Evolutionary conservation across 2,329 filamentous ascomycete species (phyloP).

Genomic region (Arthrocladium fulminans): DNA sequence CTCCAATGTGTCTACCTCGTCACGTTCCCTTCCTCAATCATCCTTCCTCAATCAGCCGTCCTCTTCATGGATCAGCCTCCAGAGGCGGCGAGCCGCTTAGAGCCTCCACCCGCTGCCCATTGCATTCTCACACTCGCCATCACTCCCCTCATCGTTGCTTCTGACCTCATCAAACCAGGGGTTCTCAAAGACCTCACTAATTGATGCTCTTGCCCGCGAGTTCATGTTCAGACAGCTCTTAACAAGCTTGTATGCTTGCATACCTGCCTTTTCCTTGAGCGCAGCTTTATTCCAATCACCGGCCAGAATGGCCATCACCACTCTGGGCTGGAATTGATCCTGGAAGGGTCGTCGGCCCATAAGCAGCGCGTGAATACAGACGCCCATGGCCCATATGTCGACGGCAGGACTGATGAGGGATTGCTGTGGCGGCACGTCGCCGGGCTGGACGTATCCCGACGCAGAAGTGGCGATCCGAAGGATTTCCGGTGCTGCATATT

Average conservation of each 20-base stretch:
- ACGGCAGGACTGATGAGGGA: constrained; percentile 43
- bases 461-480: constrained; percentile 26
- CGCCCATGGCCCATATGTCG: constrained; percentile 60
- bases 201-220: constrained; percentile 46
- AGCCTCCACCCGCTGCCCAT: constrained; percentile 3
- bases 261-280: constrained; percentile 14
- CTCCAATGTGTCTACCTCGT: background rate
- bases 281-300: constrained; percentile 47
- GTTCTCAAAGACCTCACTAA: constrained; percentile 47
- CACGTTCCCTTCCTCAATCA: no score
- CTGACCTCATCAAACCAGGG: constrained; percentile 42
- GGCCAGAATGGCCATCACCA: constrained; percentile 50
- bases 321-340: constrained; percentile 49
- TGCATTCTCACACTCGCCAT: constrained; percentile 1
- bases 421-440: constrained; percentile 5
- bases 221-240: constrained; percentile 53
- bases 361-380: constrained; percentile 53
- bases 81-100: background rate
- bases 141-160: background rate
- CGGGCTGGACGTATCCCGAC: background rate
- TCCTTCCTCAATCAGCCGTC: no score
- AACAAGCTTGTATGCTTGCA: constrained; percentile 47
- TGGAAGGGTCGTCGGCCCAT: constrained; percentile 56
- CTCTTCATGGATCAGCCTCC: no score
- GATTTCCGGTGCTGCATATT: constrained; percentile 44